A percentile compares a stretch with the other conserved stretches of the same genome.
Evolutionary conservation across 208 protist species (phyloP).

Genomic region (Lotmaria passim): DNA sequence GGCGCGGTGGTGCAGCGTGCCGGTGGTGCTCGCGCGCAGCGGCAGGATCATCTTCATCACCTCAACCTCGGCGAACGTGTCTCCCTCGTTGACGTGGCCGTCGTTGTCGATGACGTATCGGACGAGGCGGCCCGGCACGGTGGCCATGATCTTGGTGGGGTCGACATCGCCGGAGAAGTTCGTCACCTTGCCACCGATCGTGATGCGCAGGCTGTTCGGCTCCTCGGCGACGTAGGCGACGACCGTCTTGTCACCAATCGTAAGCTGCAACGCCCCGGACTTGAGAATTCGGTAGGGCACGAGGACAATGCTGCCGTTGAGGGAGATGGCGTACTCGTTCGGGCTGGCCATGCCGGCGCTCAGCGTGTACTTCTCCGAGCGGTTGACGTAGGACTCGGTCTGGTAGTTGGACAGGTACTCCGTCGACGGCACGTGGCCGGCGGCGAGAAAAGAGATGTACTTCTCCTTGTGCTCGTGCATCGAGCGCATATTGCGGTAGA

Average conservation of each 20-base stretch:
- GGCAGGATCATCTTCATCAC: constrained; percentile 99
- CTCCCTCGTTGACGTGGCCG: constrained; percentile 84
- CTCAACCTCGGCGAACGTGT: constrained; percentile 96
- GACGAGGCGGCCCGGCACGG: constrained; percentile 95
- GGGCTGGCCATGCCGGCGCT: constrained; percentile 50
- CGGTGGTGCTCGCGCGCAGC: constrained; percentile 79
- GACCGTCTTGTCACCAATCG: constrained; percentile 71
- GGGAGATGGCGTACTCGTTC: constrained; percentile 66
- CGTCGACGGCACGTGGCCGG: constrained; percentile 85
- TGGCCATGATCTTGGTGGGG: constrained; percentile 93
- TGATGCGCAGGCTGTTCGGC: constrained; percentile 89
- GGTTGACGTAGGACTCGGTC: constrained; percentile 79
- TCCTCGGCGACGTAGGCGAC: constrained; percentile 95
- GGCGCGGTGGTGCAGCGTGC: constrained; percentile 77
- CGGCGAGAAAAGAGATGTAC: constrained; percentile 76
- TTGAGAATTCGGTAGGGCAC: constrained; percentile 86
- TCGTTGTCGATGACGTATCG: constrained; percentile 94
- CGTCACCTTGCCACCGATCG: constrained; percentile 90
- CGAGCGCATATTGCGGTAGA: constrained; percentile 63
- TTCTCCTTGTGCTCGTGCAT: constrained; percentile 59
- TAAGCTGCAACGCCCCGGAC: constrained; percentile 82
- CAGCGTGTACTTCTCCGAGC: constrained; percentile 81
- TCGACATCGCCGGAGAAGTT: constrained; percentile 95
- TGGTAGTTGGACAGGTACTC: constrained; percentile 71
- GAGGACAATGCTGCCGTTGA: constrained; percentile 75